Evolutionary conservation across 805 yeast species (phyloP).

Genomic region (Myxozyma neglecta): DNA sequence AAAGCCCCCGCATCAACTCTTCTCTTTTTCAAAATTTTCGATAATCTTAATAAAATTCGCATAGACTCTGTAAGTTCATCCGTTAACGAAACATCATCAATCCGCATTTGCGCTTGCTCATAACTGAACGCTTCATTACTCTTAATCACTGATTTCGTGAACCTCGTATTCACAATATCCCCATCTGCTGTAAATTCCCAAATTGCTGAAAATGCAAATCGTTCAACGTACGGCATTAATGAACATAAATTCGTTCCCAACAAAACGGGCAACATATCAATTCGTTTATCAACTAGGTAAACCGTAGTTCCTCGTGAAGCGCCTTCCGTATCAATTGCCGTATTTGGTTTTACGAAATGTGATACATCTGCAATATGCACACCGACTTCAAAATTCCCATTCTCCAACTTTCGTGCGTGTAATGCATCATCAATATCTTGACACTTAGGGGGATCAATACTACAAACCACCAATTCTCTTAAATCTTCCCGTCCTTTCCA

Average conservation of each 20-base stretch:
- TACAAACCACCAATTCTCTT: slow-evolving; percentile 85
- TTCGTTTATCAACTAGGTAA: slow-evolving; percentile 94
- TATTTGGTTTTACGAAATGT: slow-evolving; percentile 90
- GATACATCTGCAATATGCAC: slow-evolving; percentile 99
- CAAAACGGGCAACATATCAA: slow-evolving; percentile 95
- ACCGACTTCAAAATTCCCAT: slow-evolving; percentile 96
- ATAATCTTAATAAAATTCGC: slow-evolving; percentile 75
- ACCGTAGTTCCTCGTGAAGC: slow-evolving; percentile 97
- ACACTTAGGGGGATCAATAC: slow-evolving; percentile 97
- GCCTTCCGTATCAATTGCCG: slow-evolving; percentile 92
- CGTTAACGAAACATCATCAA: slow-evolving; percentile 70
- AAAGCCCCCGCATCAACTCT: slow-evolving; percentile 94
- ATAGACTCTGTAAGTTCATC: slow-evolving; percentile 89
- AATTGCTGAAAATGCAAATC: slow-evolving; percentile 91
- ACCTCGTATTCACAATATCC: slow-evolving; percentile 73
- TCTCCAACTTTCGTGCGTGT: slow-evolving; percentile 80
- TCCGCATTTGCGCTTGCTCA: slow-evolving; percentile 86
- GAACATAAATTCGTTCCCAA: slow-evolving; percentile 96
- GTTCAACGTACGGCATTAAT: slow-evolving; percentile 87
- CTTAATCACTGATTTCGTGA: slow-evolving; percentile 81
- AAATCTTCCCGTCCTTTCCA: slow-evolving; percentile 66
- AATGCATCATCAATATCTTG: slow-evolving; percentile 98
- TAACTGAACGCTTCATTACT: slow-evolving; percentile 95
- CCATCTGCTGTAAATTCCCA: slow-evolving; percentile 94
- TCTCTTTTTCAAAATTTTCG: slow-evolving; percentile 79